Base-by-base conservation (phyloP, 208 protist genomes). In the Acanthamoeba pearcei region DNA sequence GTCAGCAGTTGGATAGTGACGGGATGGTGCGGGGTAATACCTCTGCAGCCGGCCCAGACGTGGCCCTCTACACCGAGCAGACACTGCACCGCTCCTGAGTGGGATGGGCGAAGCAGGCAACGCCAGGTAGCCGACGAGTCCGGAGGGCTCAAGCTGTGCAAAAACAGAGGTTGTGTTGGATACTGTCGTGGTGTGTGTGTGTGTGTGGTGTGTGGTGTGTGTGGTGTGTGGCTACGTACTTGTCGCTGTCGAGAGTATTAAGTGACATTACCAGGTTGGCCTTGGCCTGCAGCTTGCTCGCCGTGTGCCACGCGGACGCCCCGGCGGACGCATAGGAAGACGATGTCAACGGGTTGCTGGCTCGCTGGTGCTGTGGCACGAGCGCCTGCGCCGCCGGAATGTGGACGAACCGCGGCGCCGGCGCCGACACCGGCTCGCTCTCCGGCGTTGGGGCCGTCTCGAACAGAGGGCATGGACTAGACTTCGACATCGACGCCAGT, bases 31-130 rank as follows among this genome's bases (percentile, higher is more conserved):
- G 8, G 22, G 62, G 62, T 32, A 27, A 42, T 74, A 91, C 85
- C 85, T 19, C 85, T 10, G 57, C 85, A 91, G 29, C 85, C 85
- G 24, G 60, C 57, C 85, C 85, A 91, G 42, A 91, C 57, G 24
- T 53, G 85, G 35, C 12, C 55, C 62, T 74, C 85, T 2, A 55
- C 60, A n/a, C 12, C 22, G 38, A 72, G 60, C 64, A 91, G 22
- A 22, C 85, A 91, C 57, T 91, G 85, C 19, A 91, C 85, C 27
- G 85, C 85, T 2, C 85, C 85, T 6, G 62, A 76, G 64, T 91
- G 85, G 13, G 85, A 91, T 17, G 85, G 85, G 24, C 85, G 85
- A n/a, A 91, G 60, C 35, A 49, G 12, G 55, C 60, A 74, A 8
- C 57, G 64, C 55, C 64, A 91, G 1, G 32, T 38, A 57, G 60